A percentile compares a stretch with the other conserved stretches of the same genome.
Evolutionary conservation across 108 stramenopile species (phyloP).

Genomic region (Skeletonema tropicum): DNA sequence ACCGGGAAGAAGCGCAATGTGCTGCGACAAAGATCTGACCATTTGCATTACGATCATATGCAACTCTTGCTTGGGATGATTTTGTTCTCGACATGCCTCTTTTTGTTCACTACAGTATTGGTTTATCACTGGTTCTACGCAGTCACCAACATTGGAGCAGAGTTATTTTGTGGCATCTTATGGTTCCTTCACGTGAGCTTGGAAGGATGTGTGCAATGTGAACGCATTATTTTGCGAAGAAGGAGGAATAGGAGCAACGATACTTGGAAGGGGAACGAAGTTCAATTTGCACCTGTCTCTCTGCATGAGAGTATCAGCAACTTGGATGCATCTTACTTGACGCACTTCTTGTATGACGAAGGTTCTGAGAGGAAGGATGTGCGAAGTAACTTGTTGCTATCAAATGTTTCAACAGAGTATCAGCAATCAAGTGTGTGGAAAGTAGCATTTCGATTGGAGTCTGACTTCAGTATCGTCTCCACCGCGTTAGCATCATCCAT

Average conservation of each 20-base stretch:
- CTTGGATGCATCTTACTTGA: not conserved
- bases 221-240: constrained; percentile 9
- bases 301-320: not conserved
- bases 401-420: not conserved
- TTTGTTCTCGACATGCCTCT: constrained; percentile 80
- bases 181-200: constrained; percentile 26
- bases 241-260: not conserved
- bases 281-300: not conserved
- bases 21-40: constrained; percentile 82
- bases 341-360: not conserved
- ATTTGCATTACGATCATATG: constrained; percentile 85
- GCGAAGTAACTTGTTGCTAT: not conserved
- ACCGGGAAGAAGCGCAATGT: constrained; percentile 92
- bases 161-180: constrained; percentile 11
- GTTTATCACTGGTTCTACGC: constrained; percentile 85
- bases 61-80: constrained; percentile 88
- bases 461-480: not conserved
- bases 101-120: constrained; percentile 83
- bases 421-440: not conserved
- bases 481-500: not conserved
- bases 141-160: constrained; percentile 25
- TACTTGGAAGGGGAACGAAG: not conserved
- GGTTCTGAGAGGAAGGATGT: not conserved
- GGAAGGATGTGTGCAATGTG: constrained; percentile 20
- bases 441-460: not conserved